phyloP scores from a whole-genome alignment of 1,139 yeast genomes.

The Candida neerlandica region DNA sequence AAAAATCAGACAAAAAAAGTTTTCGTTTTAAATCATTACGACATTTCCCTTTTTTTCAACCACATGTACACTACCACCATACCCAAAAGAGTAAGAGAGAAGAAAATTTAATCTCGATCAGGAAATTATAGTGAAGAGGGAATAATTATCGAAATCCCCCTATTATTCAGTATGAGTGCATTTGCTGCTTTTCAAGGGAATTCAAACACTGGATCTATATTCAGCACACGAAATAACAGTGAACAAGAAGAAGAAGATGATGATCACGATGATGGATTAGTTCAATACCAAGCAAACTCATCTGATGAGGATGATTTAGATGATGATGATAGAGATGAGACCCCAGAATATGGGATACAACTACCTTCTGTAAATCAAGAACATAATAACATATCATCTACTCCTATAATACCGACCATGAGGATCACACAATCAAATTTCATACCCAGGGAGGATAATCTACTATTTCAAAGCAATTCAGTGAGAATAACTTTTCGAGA shows the following conservation, averaged over 20 bases:
- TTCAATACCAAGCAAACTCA: slow-evolving; percentile 27
- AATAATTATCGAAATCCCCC: neutral
- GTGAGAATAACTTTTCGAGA: slow-evolving; percentile 44
- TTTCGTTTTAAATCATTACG: no score
- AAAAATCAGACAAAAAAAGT: no score
- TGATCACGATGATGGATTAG: slow-evolving; percentile 21
- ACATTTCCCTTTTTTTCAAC: no score
- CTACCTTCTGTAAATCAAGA: slow-evolving; percentile 5
- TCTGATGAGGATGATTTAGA: slow-evolving; percentile 27
- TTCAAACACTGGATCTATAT: slow-evolving; percentile 17
- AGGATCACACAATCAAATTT: slow-evolving; percentile 29
- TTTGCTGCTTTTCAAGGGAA: slow-evolving; percentile 49
- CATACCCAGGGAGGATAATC: slow-evolving; percentile 37
- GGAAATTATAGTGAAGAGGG: no score
- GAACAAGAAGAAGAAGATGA: slow-evolving; percentile 19
- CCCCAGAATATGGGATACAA: slow-evolving; percentile 3
- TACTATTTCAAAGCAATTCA: slow-evolving; percentile 30
- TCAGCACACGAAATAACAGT: slow-evolving; percentile 18
- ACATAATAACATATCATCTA: neutral
- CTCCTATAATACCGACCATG: slow-evolving; percentile 1
- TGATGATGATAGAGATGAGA: slow-evolving; percentile 2
- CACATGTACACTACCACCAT: no score
- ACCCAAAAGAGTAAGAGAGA: no score
- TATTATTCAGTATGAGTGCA: slow-evolving; percentile 43
- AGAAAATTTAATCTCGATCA: no score